These are phyloP conservation scores for Conringia planisiliqua DNA, from an alignment of 345 rosid species.

Conservation along the genomic window DNA sequence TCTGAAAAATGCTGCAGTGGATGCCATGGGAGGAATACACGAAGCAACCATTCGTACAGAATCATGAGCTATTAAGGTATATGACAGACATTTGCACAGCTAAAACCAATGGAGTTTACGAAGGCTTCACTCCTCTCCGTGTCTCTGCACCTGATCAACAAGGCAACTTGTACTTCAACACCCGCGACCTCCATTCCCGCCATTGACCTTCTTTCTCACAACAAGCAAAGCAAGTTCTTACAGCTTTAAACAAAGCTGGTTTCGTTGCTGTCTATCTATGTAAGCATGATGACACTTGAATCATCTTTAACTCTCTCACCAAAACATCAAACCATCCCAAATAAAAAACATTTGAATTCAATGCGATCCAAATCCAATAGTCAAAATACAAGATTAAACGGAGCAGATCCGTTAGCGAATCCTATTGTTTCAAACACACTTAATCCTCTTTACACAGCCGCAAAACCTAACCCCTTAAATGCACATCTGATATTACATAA, in stretches of 20 bases:
- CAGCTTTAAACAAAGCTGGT: not conserved
- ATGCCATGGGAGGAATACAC: conserved; percentile 55
- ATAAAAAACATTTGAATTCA: conserved; percentile 17
- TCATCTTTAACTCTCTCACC: not conserved
- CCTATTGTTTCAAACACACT: conserved; percentile 17
- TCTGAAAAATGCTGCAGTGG: conserved; percentile 53
- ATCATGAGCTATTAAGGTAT: conserved; percentile 32
- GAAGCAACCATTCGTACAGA: conserved; percentile 36
- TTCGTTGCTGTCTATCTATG: conserved; percentile 7
- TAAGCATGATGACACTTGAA: conserved; percentile 5
- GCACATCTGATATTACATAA: conserved; percentile 25
- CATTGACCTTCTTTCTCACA: not conserved
- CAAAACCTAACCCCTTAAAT: conserved; percentile 23
- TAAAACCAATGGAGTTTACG: conserved; percentile 28
- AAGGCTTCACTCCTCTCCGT: conserved; percentile 36
- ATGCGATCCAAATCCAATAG: conserved; percentile 13
- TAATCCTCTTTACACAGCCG: conserved; percentile 31
- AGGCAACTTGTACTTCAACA: conserved; percentile 35
- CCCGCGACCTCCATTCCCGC: conserved; percentile 28
- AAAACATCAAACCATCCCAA: not conserved
- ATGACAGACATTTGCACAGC: conserved; percentile 38
- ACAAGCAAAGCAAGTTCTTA: not conserved
- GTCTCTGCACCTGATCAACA: conserved; percentile 28
- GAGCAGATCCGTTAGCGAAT: conserved; percentile 16
- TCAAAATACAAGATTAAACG: conserved; percentile 4